These are phyloP conservation scores for Mollisiaceae sp. DNA, from an alignment of 2,329 filamentous ascomycete species.

Conservation along the genomic window DNA sequence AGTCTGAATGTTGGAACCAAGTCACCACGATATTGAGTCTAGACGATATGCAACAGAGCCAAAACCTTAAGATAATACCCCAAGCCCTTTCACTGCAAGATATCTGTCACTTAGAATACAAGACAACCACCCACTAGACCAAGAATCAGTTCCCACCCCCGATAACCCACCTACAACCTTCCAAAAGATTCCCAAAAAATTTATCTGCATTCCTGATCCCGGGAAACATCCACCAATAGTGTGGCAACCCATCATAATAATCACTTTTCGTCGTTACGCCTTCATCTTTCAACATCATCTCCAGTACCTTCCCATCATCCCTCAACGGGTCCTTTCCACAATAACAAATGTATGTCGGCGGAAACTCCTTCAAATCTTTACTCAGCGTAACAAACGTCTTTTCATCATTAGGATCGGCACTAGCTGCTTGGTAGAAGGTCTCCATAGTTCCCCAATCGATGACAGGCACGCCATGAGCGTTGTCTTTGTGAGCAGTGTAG, in stretches of 20 bases:
- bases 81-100: too few species aligned
- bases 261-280: constrained; percentile 39
- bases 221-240: constrained; percentile 42
- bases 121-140: background rate
- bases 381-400: constrained; percentile 27
- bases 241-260: constrained; percentile 40
- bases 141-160: background rate
- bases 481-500: constrained; percentile 33
- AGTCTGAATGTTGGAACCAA: too few species aligned
- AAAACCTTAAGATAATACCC: background rate
- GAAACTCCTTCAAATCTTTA: constrained; percentile 28
- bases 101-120: too few species aligned
- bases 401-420: constrained; percentile 24
- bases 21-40: too few species aligned
- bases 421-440: constrained; percentile 30
- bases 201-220: constrained; percentile 26
- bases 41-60: background rate
- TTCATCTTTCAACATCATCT: constrained; percentile 37
- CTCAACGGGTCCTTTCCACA: constrained; percentile 41
- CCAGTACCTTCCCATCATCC: constrained; percentile 41
- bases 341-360: constrained; percentile 33
- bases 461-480: constrained; percentile 29
- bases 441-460: constrained; percentile 31
- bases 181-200: constrained; percentile 31
- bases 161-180: constrained; percentile 26